These are phyloP conservation scores for Lentinula novae-zelandiae DNA, from an alignment of 1,284 basidiomycete genomes.

Conservation along the genomic window DNA sequence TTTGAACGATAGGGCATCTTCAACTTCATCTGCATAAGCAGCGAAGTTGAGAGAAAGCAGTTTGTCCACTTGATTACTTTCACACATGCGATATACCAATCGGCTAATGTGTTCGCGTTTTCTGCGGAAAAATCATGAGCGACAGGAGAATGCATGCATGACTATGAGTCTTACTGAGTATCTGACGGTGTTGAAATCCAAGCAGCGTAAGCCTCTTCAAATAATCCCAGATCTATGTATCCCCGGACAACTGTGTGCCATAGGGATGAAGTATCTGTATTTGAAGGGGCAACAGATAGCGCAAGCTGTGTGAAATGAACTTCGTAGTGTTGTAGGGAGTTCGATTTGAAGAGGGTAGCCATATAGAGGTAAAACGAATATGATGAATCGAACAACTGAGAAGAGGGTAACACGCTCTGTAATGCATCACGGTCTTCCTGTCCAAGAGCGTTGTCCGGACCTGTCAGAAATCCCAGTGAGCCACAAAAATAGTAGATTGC, in stretches of 20 bases:
- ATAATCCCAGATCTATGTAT: slow-evolving; percentile 67
- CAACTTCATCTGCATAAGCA: slow-evolving; percentile 84
- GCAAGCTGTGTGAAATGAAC: slow-evolving; percentile 76
- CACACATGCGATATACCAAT: slow-evolving; percentile 91
- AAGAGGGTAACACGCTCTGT: slow-evolving; percentile 56
- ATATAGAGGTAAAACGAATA: slow-evolving; percentile 78
- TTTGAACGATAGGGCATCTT: slow-evolving; percentile 89
- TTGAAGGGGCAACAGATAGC: slow-evolving; percentile 58
- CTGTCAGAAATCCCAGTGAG: slow-evolving; percentile 29
- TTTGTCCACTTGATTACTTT: slow-evolving; percentile 76
- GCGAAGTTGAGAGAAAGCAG: slow-evolving; percentile 86
- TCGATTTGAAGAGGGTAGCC: slow-evolving; percentile 68
- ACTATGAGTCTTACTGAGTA: slow-evolving; percentile 58
- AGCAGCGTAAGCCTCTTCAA: slow-evolving; percentile 83
- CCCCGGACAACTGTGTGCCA: slow-evolving; percentile 82
- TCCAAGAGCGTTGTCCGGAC: slow-evolving; percentile 47
- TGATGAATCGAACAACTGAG: slow-evolving; percentile 52
- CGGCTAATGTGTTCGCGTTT: slow-evolving; percentile 78
- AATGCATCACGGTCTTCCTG: slow-evolving; percentile 65
- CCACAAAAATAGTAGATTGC: background rate
- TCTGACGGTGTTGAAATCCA: slow-evolving; percentile 73
- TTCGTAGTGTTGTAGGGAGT: slow-evolving; percentile 55
- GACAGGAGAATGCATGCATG: slow-evolving; percentile 11
- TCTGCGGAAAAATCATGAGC: slow-evolving; percentile 37
- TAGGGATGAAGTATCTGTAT: slow-evolving; percentile 55